phyloP scores from a whole-genome alignment of 371 early-diverging fungal species.

The Saksenaea oblongispora region DNA sequence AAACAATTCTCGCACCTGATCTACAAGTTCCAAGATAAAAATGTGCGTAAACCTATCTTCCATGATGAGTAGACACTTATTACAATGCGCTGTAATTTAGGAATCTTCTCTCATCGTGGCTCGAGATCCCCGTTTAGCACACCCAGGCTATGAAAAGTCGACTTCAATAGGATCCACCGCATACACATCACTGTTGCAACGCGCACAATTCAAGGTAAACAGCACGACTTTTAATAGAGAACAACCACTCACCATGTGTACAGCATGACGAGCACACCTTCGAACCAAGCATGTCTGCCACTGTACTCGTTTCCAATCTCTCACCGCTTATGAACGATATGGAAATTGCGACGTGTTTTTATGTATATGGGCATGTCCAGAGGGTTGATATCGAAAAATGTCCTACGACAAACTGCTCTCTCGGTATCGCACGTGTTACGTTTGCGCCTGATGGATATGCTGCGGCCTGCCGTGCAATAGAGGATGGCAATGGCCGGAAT shows the following conservation, averaged over 20 bases:
- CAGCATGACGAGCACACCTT: slow-evolving; percentile 1
- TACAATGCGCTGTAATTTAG: neutral
- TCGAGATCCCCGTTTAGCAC: neutral
- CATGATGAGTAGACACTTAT: neutral
- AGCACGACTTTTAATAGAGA: neutral
- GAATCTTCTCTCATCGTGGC: neutral
- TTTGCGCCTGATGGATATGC: slow-evolving; percentile 3
- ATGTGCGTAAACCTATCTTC: neutral
- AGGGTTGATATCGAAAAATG: slow-evolving; percentile 2
- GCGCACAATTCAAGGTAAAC: neutral
- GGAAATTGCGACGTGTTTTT: neutral
- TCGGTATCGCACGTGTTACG: neutral
- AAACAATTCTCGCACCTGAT: neutral
- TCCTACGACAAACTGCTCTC: neutral
- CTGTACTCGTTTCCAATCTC: neutral
- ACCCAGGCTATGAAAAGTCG: neutral
- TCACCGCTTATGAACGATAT: neutral
- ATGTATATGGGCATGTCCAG: neutral
- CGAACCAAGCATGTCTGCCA: neutral
- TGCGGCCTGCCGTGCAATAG: slow-evolving; percentile 1
- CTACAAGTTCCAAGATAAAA: neutral
- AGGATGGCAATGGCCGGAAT: neutral
- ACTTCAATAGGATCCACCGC: neutral
- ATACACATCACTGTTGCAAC: neutral
- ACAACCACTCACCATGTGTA: neutral